phyloP scores from a whole-genome alignment of 306 rosid genomes.

The barrel medic (Medicago truncatula) region DNA sequence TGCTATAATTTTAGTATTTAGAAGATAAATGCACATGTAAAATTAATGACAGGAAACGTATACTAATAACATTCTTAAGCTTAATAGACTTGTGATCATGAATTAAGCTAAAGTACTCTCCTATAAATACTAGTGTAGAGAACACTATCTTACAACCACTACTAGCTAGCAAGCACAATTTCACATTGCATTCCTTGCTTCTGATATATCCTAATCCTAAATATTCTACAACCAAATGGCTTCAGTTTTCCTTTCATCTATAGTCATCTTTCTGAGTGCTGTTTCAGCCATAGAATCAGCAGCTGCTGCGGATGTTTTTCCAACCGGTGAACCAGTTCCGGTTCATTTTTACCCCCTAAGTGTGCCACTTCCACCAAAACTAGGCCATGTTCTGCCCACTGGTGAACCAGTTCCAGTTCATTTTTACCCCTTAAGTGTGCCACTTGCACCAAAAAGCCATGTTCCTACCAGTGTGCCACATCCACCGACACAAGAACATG shows the following conservation, averaged over 20 bases:
- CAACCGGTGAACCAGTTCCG: background rate
- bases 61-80: background rate
- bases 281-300: background rate
- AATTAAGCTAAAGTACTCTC: background rate
- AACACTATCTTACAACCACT: no score
- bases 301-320: background rate
- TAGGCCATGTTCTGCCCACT: no score
- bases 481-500: no score
- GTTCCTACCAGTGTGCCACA: no score
- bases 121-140: background rate
- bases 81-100: background rate
- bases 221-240: background rate
- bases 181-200: background rate
- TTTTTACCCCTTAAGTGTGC: no score
- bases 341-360: no score
- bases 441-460: no score
- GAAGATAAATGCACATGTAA: background rate
- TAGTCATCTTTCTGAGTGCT: background rate
- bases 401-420: no score
- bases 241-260: conserved; percentile 11
- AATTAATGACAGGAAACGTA: background rate
- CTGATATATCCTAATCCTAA: background rate
- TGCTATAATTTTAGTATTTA: background rate
- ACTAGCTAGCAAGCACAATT: background rate
- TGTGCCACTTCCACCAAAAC: no score